These are phyloP conservation scores for Cystoderma amianthinum DNA, from an alignment of 768 basidiomycete genomes.

Conservation along the genomic window DNA sequence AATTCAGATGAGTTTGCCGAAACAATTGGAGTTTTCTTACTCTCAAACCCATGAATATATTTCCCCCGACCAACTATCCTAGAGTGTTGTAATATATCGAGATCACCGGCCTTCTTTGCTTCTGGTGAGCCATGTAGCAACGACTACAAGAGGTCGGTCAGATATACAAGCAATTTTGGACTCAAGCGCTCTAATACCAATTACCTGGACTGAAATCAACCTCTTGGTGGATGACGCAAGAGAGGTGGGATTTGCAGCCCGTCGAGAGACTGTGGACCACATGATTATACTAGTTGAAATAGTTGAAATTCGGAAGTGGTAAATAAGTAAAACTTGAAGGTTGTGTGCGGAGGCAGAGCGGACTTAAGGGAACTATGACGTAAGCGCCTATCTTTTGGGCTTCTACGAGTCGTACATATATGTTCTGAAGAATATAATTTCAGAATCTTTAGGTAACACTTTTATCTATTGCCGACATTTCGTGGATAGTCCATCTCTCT, in stretches of 20 bases:
- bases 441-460: too few species aligned
- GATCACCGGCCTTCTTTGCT: conserved; percentile 77
- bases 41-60: conserved; percentile 87
- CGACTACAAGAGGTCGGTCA: conserved; percentile 38
- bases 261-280: conserved; percentile 23
- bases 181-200: not conserved
- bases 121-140: conserved; percentile 91
- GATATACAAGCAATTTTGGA: too few species aligned
- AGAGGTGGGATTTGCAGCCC: conserved; percentile 15
- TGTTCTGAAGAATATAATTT: too few species aligned
- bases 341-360: not conserved
- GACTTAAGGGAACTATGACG: conserved; percentile 16
- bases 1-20: not conserved
- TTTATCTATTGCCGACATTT: conserved; percentile 7
- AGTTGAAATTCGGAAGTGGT: too few species aligned
- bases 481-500: conserved; percentile 9
- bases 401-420: not conserved
- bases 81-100: conserved; percentile 77
- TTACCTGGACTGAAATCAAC: conserved; percentile 61
- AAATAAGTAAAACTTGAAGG: conserved; percentile 5
- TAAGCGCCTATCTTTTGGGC: conserved; percentile 15
- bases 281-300: too few species aligned
- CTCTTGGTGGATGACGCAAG: conserved; percentile 26
- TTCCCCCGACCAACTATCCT: conserved; percentile 88
- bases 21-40: conserved; percentile 43